phyloP scores from a whole-genome alignment of 768 basidiomycete genomes.

The Phylloporus sp. region DNA sequence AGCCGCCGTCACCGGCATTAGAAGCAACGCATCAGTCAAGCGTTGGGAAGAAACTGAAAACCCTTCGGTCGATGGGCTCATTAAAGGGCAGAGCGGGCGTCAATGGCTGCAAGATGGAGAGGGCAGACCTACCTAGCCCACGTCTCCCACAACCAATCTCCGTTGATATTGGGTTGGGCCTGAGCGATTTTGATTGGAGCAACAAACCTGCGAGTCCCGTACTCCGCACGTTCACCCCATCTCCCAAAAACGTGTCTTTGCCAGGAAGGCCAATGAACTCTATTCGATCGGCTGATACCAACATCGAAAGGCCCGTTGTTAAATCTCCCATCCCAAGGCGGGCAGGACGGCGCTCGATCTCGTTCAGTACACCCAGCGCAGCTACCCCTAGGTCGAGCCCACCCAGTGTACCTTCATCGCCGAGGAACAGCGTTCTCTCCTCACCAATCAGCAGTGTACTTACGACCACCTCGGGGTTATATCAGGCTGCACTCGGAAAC shows the following conservation, averaged over 20 bases:
- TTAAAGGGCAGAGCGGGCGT: constrained; percentile 48
- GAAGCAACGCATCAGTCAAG: constrained; percentile 32
- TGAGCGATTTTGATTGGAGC: constrained; percentile 53
- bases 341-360: constrained; percentile 66
- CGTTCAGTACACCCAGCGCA: constrained; percentile 40
- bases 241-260: constrained; percentile 13
- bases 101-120: constrained; percentile 28
- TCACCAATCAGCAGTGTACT: constrained; percentile 22
- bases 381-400: constrained; percentile 37
- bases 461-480: constrained; percentile 25
- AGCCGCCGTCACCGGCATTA: constrained; percentile 41
- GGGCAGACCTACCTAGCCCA: constrained; percentile 43
- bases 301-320: constrained; percentile 34
- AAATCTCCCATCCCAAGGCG: constrained; percentile 40
- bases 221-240: constrained; percentile 16
- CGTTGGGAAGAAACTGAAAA: constrained; percentile 57
- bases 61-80: constrained; percentile 76
- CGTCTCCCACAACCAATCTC: constrained; percentile 49
- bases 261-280: constrained; percentile 11
- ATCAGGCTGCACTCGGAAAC: constrained; percentile 74
- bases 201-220: constrained; percentile 18
- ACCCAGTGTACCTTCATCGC: constrained; percentile 48
- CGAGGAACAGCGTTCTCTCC: constrained; percentile 41
- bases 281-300: constrained; percentile 21
- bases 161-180: constrained; percentile 53